Conservation (phyloP, 257 asterid genomes). For the Solanum raphanifolium region DNA sequence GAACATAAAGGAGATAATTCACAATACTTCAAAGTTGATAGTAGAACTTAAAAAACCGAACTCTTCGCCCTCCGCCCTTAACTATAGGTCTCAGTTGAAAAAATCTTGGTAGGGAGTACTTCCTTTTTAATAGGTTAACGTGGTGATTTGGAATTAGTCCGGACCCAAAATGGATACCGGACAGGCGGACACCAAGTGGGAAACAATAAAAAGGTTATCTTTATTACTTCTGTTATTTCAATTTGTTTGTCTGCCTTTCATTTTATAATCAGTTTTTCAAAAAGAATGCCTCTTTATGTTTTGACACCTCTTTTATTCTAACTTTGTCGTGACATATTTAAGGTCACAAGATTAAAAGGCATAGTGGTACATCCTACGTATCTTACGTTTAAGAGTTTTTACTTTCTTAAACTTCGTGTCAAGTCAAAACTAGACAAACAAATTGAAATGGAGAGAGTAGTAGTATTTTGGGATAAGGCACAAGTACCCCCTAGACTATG, state of each 20-base stretch:
- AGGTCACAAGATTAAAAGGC: background rate
- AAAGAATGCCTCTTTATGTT: background rate
- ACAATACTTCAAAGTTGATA: background rate
- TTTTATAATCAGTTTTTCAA: no score
- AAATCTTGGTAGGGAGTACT: background rate
- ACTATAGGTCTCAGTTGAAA: background rate
- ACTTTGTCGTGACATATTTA: no score
- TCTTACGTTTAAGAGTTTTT: background rate
- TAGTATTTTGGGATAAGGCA: no score
- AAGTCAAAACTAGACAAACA: background rate
- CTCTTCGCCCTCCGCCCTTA: background rate
- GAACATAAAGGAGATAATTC: background rate
- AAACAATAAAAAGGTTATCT: background rate
- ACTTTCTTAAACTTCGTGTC: no score
- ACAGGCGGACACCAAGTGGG: background rate
- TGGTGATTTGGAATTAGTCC: background rate
- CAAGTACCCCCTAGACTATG: no score
- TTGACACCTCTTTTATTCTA: no score
- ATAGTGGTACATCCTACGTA: no score
- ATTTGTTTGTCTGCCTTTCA: no score
- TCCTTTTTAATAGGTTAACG: background rate
- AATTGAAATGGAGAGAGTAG: no score
- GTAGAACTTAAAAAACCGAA: background rate
- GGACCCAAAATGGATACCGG: background rate
- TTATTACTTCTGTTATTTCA: no score